phyloP scores from a whole-genome alignment of 2,329 filamentous ascomycete genomes.

The Sphaerulina vaccinii region DNA sequence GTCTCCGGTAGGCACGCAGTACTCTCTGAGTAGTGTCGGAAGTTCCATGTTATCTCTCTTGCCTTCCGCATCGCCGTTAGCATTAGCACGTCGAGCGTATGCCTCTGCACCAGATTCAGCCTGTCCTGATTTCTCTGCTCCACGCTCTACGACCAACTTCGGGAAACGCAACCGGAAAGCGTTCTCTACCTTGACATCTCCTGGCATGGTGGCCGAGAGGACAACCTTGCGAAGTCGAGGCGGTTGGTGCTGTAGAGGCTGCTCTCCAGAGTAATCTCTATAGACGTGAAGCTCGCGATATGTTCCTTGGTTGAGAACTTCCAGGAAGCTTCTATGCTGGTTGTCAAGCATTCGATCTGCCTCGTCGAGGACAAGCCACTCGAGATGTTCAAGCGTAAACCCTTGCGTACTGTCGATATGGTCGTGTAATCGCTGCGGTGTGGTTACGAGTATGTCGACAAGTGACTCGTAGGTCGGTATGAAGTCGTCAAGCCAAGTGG shows the following conservation, averaged over 20 bases:
- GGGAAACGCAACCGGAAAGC: constrained; percentile 72
- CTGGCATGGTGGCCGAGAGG: constrained; percentile 88
- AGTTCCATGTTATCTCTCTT: constrained; percentile 54
- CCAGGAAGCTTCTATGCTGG: constrained; percentile 36
- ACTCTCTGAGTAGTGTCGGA: constrained; percentile 51
- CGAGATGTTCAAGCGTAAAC: constrained; percentile 73
- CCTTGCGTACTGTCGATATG: constrained; percentile 81
- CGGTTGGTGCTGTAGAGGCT: constrained; percentile 20
- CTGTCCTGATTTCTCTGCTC: constrained; percentile 35
- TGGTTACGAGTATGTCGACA: constrained; percentile 86
- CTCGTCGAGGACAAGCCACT: constrained; percentile 91
- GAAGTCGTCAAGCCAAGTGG: constrained; percentile 34
- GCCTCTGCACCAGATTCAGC: constrained; percentile 23
- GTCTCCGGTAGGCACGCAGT: constrained; percentile 50
- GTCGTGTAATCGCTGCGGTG: constrained; percentile 86
- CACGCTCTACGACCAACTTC: constrained; percentile 72
- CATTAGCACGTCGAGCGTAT: constrained; percentile 12
- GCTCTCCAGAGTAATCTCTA: constrained; percentile 4
- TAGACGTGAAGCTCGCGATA: constrained; percentile 20
- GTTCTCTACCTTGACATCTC: constrained; percentile 76
- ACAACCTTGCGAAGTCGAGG: constrained; percentile 63
- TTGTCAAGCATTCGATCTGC: constrained; percentile 89
- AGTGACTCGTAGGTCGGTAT: constrained; percentile 66
- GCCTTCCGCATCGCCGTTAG: constrained; percentile 22
- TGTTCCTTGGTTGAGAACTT: constrained; percentile 27